These are phyloP conservation scores for Mucor lusitanicus DNA, from an alignment of 371 early-diverging fungal genomes.

Conservation along the genomic window DNA sequence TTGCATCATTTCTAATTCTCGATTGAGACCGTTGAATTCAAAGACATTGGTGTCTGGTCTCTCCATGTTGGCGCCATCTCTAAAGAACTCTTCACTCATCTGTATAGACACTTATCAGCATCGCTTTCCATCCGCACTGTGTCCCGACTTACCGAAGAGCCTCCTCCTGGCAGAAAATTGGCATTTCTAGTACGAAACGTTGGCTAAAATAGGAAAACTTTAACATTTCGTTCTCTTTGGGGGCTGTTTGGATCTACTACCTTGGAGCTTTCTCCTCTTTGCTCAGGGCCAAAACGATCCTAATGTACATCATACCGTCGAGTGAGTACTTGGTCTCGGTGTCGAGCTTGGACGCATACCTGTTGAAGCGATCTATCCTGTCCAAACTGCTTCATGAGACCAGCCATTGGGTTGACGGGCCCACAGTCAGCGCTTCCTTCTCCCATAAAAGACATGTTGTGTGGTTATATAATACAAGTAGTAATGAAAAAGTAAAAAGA, in stretches of 20 bases:
- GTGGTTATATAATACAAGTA: not conserved
- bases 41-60: conserved; percentile 41
- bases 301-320: conserved; percentile 16
- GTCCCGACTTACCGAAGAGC: not conserved
- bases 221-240: not conserved
- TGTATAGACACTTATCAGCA: not conserved
- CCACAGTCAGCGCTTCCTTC: conserved; percentile 74
- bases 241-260: conserved; percentile 19
- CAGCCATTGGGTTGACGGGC: conserved; percentile 73
- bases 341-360: conserved; percentile 41
- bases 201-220: conserved; percentile 16
- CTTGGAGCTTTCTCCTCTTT: conserved; percentile 60
- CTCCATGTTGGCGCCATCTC: conserved; percentile 35
- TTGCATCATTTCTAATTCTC: conserved; percentile 58
- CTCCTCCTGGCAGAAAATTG: not conserved
- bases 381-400: conserved; percentile 77
- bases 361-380: conserved; percentile 81
- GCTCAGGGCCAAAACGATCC: conserved; percentile 64
- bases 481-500: not conserved
- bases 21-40: conserved; percentile 57
- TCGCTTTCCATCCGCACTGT: not conserved
- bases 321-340: not conserved
- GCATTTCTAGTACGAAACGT: conserved; percentile 33
- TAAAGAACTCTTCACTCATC: conserved; percentile 44
- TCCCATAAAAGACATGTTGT: conserved; percentile 26